phyloP scores from a whole-genome alignment of 345 rosid species.

The Aegle marmelos region DNA sequence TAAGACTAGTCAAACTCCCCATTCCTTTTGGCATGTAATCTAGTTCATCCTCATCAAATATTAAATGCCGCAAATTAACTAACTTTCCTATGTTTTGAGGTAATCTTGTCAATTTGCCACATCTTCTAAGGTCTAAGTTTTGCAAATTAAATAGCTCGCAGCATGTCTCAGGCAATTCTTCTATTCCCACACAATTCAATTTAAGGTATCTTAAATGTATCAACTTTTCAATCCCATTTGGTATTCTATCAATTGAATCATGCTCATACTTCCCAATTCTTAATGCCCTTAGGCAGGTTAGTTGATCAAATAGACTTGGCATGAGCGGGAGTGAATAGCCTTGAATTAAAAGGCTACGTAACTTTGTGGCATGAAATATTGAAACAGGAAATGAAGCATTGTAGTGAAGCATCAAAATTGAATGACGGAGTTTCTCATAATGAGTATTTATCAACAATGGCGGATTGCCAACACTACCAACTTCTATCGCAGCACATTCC shows the following conservation, averaged over 20 bases:
- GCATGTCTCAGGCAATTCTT: constrained; percentile 7
- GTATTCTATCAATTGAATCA: not conserved
- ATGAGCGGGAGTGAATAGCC: not conserved
- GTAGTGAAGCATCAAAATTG: not conserved
- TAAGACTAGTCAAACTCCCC: not conserved
- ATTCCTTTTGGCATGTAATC: not conserved
- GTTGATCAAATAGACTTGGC: not conserved
- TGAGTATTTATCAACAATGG: no score
- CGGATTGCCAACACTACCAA: not conserved
- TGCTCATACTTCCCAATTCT: not conserved
- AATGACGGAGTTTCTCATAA: not conserved
- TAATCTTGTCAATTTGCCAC: not conserved
- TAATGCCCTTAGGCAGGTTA: constrained; percentile 4
- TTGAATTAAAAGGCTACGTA: not conserved
- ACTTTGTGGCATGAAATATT: not conserved
- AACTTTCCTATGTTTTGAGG: constrained; percentile 12
- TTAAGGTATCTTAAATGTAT: not conserved
- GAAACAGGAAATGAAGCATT: not conserved
- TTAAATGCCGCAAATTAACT: constrained; percentile 2
- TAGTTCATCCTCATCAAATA: not conserved
- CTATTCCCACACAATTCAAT: not conserved
- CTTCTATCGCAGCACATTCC: not conserved
- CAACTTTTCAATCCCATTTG: not conserved
- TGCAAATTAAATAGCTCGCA: constrained; percentile 13
- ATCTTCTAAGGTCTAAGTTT: not conserved